phyloP scores from a whole-genome alignment of 148 eudicot genomes.

The Limonium bicolor region DNA sequence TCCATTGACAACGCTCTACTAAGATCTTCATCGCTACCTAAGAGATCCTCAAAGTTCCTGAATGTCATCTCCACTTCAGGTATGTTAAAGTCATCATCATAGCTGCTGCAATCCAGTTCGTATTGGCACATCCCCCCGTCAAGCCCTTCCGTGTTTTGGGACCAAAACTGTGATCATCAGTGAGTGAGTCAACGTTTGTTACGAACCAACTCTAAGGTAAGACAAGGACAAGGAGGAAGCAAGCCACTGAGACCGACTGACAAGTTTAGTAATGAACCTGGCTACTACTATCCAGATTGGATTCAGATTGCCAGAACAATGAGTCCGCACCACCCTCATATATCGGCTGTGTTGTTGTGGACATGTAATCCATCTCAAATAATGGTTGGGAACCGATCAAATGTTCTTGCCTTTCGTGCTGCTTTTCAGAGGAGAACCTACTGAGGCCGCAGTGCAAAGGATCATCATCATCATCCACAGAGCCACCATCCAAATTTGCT shows the following conservation, averaged over 20 bases:
- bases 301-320: slow-evolving; percentile 46
- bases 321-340: too few species aligned
- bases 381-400: slow-evolving; percentile 22
- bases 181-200: background rate
- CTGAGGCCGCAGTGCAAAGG: too few species aligned
- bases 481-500: too few species aligned
- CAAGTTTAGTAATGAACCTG: slow-evolving; percentile 58
- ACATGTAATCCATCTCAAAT: slow-evolving; percentile 39
- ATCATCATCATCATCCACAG: too few species aligned
- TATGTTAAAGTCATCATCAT: slow-evolving; percentile 39
- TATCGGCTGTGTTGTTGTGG: too few species aligned
- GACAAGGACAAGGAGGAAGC: background rate
- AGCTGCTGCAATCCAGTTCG: slow-evolving; percentile 24
- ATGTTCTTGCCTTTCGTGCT: too few species aligned
- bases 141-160: slow-evolving; percentile 65
- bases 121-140: too few species aligned
- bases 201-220: too few species aligned
- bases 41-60: slow-evolving; percentile 52
- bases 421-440: too few species aligned
- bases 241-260: background rate
- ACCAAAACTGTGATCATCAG: slow-evolving; percentile 42
- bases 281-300: slow-evolving; percentile 16
- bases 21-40: slow-evolving; percentile 32
- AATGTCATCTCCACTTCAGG: slow-evolving; percentile 69
- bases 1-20: slow-evolving; percentile 21